A percentile compares a stretch with the other conserved stretches of the same genome.
Evolutionary conservation across 495 filamentous ascomycete species (phyloP).

Genomic region (Venustampulla echinocandica): DNA sequence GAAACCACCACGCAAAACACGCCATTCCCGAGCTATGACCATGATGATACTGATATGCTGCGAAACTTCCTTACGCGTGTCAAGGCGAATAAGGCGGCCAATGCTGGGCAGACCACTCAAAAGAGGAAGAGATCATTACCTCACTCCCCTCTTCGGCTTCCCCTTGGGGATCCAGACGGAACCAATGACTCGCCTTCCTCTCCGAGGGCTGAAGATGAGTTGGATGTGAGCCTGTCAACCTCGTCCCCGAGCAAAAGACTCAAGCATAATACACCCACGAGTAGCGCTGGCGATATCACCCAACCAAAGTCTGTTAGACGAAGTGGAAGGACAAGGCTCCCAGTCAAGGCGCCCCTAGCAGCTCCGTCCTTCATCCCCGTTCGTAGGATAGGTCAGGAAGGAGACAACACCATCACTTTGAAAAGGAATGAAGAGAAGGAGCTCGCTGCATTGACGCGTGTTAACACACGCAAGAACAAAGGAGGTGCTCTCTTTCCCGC

Average conservation of each 20-base stretch:
- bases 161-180: constrained; percentile 31
- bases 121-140: constrained; percentile 26
- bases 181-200: constrained; percentile 17
- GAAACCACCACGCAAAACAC: constrained; percentile 8
- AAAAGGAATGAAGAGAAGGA: constrained; percentile 40
- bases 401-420: constrained; percentile 26
- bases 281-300: constrained; percentile 10
- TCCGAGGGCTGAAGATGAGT: constrained; percentile 9
- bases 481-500: constrained; percentile 27
- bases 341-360: constrained; percentile 13
- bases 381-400: constrained; percentile 22
- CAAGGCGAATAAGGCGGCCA: constrained; percentile 33
- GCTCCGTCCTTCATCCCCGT: constrained; percentile 24
- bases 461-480: constrained; percentile 51
- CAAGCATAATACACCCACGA: constrained; percentile 1
- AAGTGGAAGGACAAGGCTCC: constrained; percentile 22
- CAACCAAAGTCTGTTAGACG: constrained; percentile 14
- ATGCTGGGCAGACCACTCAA: constrained; percentile 24
- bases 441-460: constrained; percentile 35
- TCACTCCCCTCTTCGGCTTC: constrained; percentile 25
- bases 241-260: constrained; percentile 13
- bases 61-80: constrained; percentile 37
- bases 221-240: constrained; percentile 14
- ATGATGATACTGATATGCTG: constrained; percentile 35
- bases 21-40: constrained; percentile 8